Conservation (phyloP, 192 early-diverging fungal species). For the Backusella luteola region DNA sequence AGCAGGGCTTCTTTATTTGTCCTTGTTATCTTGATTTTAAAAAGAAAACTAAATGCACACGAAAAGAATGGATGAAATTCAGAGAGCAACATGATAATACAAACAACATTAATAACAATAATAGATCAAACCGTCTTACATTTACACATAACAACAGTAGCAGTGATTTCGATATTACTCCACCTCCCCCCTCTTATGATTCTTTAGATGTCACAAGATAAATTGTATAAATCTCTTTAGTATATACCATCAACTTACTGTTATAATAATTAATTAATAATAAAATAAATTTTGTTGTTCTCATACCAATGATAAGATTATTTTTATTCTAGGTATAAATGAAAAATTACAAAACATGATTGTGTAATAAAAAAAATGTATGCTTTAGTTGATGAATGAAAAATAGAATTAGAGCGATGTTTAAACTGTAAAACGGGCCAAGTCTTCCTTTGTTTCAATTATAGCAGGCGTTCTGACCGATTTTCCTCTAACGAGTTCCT, state of each 20-base stretch:
- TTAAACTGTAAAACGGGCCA: slow-evolving; percentile 18
- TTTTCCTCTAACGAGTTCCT: slow-evolving; percentile 68
- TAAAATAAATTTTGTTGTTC: background rate
- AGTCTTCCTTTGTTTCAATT: slow-evolving; percentile 40
- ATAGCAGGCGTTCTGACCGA: slow-evolving; percentile 59
- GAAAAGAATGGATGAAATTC: slow-evolving; percentile 20
- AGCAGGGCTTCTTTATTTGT: slow-evolving; percentile 19
- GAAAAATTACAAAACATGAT: background rate
- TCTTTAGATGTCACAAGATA: background rate
- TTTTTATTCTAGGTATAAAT: background rate
- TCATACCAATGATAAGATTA: background rate
- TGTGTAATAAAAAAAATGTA: background rate
- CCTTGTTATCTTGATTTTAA: slow-evolving; percentile 25
- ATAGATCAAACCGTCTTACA: background rate
- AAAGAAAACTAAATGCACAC: slow-evolving; percentile 3
- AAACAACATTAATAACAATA: background rate
- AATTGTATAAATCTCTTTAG: background rate
- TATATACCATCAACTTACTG: background rate
- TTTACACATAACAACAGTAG: background rate
- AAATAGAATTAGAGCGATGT: background rate
- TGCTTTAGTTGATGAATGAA: background rate
- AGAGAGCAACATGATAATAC: background rate
- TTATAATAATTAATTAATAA: background rate
- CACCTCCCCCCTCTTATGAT: slow-evolving; percentile 4
- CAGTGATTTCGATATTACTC: background rate